phyloP scores from a whole-genome alignment of 805 yeast genomes.

The Nakazawaea peltata region DNA sequence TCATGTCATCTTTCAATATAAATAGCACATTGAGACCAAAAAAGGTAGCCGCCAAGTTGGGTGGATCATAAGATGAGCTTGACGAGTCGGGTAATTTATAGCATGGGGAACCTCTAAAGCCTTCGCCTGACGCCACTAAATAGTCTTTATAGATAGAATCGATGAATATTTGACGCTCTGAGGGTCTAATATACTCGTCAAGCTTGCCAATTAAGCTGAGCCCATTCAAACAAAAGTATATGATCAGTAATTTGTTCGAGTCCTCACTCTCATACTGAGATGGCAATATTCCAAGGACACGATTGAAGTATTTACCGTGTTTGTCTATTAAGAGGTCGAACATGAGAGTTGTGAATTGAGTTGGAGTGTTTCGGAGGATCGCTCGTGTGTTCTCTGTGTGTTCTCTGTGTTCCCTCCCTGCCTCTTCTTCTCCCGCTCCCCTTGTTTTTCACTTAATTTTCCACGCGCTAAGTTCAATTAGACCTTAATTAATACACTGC shows the following conservation, averaged over 20 bases:
- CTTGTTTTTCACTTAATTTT: no score
- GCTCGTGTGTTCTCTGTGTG: no score
- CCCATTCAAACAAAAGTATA: constrained; percentile 63
- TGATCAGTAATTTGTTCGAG: constrained; percentile 59
- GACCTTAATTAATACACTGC: no score
- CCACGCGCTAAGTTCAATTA: background rate
- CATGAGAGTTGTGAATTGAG: background rate
- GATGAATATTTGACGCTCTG: constrained; percentile 23
- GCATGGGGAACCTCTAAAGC: constrained; percentile 53
- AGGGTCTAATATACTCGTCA: constrained; percentile 17
- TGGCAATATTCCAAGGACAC: constrained; percentile 25
- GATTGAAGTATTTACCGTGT: constrained; percentile 21
- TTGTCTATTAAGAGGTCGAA: constrained; percentile 10
- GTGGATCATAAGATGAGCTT: constrained; percentile 52
- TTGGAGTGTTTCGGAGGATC: no score
- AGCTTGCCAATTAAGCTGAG: constrained; percentile 36
- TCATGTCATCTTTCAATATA: constrained; percentile 37
- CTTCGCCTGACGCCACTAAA: constrained; percentile 27
- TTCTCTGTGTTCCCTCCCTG: no score
- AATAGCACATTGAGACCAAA: constrained; percentile 58
- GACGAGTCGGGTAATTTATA: constrained; percentile 26
- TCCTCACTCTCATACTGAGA: constrained; percentile 57
- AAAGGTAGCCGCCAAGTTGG: constrained; percentile 68
- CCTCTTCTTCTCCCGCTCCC: no score
- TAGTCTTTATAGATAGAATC: constrained; percentile 38